Evolutionary conservation across 2,329 filamentous ascomycete genomes (phyloP).

Genomic region (Chlorencoelia australis): DNA sequence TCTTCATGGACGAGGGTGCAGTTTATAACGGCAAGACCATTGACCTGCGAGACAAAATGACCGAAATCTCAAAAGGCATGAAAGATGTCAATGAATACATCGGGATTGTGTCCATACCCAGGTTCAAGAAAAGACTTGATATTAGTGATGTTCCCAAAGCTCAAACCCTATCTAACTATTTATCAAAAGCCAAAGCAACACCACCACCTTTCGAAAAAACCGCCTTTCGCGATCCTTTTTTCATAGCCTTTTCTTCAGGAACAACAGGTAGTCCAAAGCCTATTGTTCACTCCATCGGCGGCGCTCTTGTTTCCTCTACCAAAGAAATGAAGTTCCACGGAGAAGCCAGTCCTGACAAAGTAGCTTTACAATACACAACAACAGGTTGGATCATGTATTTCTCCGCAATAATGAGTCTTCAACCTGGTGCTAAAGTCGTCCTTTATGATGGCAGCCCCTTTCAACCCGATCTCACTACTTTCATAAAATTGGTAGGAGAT

Average conservation of each 20-base stretch:
- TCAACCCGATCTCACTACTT: constrained; percentile 52
- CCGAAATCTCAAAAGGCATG: constrained; percentile 53
- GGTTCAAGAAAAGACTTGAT: constrained; percentile 53
- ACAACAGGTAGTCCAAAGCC: constrained; percentile 80
- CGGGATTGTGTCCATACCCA: constrained; percentile 53
- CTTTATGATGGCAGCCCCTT: constrained; percentile 83
- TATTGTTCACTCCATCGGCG: constrained; percentile 69
- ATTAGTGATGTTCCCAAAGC: constrained; percentile 40
- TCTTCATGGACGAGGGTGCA: constrained; percentile 77
- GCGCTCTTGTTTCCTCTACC: constrained; percentile 44
- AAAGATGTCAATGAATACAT: constrained; percentile 48
- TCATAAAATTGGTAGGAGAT: constrained; percentile 52
- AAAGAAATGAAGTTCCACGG: constrained; percentile 53
- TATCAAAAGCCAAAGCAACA: constrained; percentile 24
- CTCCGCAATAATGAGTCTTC: constrained; percentile 44
- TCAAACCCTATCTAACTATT: constrained; percentile 31
- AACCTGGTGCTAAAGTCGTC: constrained; percentile 50
- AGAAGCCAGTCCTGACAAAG: constrained; percentile 33
- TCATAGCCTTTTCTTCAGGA: constrained; percentile 69
- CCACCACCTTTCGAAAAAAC: constrained; percentile 18
- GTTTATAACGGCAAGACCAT: constrained; percentile 70
- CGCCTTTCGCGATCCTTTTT: constrained; percentile 53
- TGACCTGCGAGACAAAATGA: constrained; percentile 64
- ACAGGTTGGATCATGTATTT: constrained; percentile 90
- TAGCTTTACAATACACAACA: constrained; percentile 47